A percentile compares a stretch with the other conserved stretches of the same genome.
Evolutionary conservation across 371 early-diverging fungal species (phyloP).

Genomic region (Saksenaea vasiformis): DNA sequence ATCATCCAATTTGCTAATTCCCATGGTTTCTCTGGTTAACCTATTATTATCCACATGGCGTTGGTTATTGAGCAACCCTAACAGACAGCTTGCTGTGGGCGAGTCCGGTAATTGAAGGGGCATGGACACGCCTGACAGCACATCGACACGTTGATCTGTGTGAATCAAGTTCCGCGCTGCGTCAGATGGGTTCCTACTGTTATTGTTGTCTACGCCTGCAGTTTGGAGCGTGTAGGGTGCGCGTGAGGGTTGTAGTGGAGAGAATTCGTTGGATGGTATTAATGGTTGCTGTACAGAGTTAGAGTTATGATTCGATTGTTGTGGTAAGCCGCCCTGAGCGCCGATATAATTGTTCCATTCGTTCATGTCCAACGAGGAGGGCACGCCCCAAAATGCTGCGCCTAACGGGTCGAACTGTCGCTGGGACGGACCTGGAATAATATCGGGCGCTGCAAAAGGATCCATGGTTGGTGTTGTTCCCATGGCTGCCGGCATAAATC

Average conservation of each 20-base stretch:
- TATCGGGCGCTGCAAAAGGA: slow-evolving; percentile 35
- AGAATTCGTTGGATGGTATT: slow-evolving; percentile 9
- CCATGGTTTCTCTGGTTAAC: background rate
- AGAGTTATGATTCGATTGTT: background rate
- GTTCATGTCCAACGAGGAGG: slow-evolving; percentile 27
- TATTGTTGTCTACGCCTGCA: background rate
- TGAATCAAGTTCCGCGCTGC: slow-evolving; percentile 1
- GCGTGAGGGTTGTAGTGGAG: background rate
- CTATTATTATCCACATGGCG: background rate
- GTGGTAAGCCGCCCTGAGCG: slow-evolving; percentile 11
- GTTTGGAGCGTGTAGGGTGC: background rate
- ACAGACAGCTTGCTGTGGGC: slow-evolving; percentile 9
- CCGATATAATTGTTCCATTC: slow-evolving; percentile 30
- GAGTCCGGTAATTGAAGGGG: slow-evolving; percentile 18
- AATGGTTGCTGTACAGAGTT: slow-evolving; percentile 2
- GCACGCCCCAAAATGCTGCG: slow-evolving; percentile 33
- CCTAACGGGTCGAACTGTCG: slow-evolving; percentile 23
- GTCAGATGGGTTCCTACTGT: background rate
- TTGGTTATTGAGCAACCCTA: slow-evolving; percentile 12
- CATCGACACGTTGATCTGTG: slow-evolving; percentile 5
- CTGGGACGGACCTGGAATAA: slow-evolving; percentile 16
- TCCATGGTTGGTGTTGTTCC: slow-evolving; percentile 21
- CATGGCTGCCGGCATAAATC: background rate
- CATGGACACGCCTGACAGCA: slow-evolving; percentile 10
- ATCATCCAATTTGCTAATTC: background rate